Evolutionary conservation across 148 eudicot species (phyloP), one percentile per base, ranked within the genome.

Genomic region (Camellia lanceoleosa): DNA sequence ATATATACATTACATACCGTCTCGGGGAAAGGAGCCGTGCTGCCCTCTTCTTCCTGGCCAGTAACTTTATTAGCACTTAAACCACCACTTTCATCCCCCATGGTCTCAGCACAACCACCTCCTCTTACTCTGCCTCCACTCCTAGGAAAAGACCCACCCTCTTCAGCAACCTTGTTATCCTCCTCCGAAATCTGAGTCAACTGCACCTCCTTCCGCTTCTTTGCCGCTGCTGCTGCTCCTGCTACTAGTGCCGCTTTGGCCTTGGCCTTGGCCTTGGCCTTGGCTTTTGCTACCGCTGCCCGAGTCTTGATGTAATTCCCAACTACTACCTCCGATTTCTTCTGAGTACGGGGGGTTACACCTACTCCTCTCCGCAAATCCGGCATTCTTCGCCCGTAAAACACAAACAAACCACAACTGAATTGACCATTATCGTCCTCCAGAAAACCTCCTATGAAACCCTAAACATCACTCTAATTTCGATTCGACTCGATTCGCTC

Each of bases 11-110:
- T 4, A 49, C 18, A 56, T 79, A 92, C 97, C 88, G 70, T 91
- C 13, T 91, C 94, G 18, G 97, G 97, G 61, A 91, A 89, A 73
- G 96, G 93, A 11, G 90, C 78, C 41, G 83, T 85, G 67, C 59
- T 84, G 14, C 73, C 88, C 74, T 92, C 94, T 68, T 91, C 92
- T 58, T 88, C 88, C 9, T 80, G 85, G 0, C 84, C 91, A 74
- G 92, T 86, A 38, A 72, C 88, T 73, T 88, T 91, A 83, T 90
- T 89, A 65, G 93, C 93, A 87, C 96, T 92, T 80, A 92, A 81
- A 1, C 96, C 96, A 69, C 93, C 96, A 88, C 91, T 92, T 58
- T 85, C 90, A 55, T 90, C 92, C 14, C 84, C 89, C 91, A 92
- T 84, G 80, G 76, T 74, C 86, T 5, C 61, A 76, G 10, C 75